A percentile compares a stretch with the other conserved stretches of the same genome.
phyloP scores from a whole-genome alignment of 257 asterid species.

The Ilex aquifolium region DNA sequence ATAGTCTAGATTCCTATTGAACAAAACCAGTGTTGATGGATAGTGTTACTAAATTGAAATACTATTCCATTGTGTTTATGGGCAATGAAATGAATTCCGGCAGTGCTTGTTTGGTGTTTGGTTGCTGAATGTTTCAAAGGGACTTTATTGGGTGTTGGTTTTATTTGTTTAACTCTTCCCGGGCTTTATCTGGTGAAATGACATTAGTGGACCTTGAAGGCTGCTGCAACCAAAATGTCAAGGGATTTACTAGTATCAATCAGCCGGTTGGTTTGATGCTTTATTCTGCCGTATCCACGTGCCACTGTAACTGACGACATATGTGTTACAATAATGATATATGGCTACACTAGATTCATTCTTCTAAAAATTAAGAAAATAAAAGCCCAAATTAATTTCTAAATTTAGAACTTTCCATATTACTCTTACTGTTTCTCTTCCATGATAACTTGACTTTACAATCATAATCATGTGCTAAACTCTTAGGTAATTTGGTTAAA shows the following conservation, averaged over 20 bases:
- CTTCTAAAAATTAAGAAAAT: no score
- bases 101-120: neutral
- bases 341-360: no score
- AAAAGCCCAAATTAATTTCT: no score
- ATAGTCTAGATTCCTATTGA: no score
- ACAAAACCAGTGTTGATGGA: no score
- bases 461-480: no score
- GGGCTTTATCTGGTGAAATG: slow-evolving; percentile 7
- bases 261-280: slow-evolving; percentile 24
- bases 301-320: slow-evolving; percentile 21
- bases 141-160: slow-evolving; percentile 23
- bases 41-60: no score
- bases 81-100: no score
- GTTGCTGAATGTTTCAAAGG: slow-evolving; percentile 32
- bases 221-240: neutral
- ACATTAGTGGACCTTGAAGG: slow-evolving; percentile 7
- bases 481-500: no score
- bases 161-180: slow-evolving; percentile 6
- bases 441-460: no score
- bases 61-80: neutral
- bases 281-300: slow-evolving; percentile 12
- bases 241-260: slow-evolving; percentile 12
- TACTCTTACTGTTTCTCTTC: no score
- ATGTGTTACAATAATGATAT: slow-evolving; percentile 5
- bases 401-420: no score